A percentile compares a stretch with the other conserved stretches of the same genome.
phyloP scores from a whole-genome alignment of 257 asterid species.

The Fraxinus cuspidata region DNA sequence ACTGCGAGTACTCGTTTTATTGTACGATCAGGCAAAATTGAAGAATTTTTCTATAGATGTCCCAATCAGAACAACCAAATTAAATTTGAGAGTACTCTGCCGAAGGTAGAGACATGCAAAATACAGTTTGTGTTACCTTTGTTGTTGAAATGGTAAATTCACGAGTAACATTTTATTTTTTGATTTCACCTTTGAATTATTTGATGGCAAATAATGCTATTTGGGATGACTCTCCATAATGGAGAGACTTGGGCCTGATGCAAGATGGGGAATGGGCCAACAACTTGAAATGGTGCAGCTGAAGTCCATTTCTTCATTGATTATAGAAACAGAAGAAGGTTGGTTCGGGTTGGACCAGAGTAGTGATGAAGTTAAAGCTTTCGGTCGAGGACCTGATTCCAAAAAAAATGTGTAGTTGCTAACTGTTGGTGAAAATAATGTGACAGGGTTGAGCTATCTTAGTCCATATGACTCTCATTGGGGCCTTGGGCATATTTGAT shows the following conservation, averaged over 20 bases:
- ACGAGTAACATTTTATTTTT: no score
- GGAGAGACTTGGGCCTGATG: slow-evolving; percentile 47
- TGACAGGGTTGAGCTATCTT: not conserved
- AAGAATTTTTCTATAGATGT: slow-evolving; percentile 15
- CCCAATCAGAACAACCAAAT: slow-evolving; percentile 26
- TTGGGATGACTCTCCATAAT: slow-evolving; percentile 39
- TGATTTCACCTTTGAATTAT: no score
- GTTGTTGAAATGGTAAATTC: slow-evolving; percentile 37
- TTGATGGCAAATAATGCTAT: slow-evolving; percentile 9
- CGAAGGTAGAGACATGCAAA: slow-evolving; percentile 27
- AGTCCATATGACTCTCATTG: not conserved
- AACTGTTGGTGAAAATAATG: not conserved
- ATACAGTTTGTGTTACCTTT: slow-evolving; percentile 48
- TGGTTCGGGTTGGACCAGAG: slow-evolving; percentile 73
- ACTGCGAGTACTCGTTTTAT: not conserved
- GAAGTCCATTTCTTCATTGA: slow-evolving; percentile 26
- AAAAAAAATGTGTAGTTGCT: not conserved
- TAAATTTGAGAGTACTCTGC: slow-evolving; percentile 21
- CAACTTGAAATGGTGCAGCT: slow-evolving; percentile 61
- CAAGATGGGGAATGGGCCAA: slow-evolving; percentile 38
- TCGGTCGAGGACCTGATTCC: not conserved
- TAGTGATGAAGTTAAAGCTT: slow-evolving; percentile 50
- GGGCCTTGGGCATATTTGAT: not conserved
- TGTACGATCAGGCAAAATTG: slow-evolving; percentile 8
- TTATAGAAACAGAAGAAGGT: slow-evolving; percentile 34